These are phyloP conservation scores for Neurospora discreta DNA, from an alignment of 495 filamentous ascomycete species.

Conservation along the genomic window DNA sequence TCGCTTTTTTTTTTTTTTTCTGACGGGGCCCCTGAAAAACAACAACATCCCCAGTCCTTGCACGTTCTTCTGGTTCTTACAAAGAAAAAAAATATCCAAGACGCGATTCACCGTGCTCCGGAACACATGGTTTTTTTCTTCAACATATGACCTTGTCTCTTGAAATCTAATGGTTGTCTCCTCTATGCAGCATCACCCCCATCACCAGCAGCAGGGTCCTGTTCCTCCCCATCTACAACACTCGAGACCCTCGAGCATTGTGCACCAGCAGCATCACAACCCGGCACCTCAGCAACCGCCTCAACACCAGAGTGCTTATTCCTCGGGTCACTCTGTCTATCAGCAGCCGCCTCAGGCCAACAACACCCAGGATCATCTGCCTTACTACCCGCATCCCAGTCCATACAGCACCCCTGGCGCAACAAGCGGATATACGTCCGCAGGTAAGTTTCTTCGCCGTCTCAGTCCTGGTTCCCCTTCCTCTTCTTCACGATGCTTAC, in stretches of 20 bases:
- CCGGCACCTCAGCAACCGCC: constrained; percentile 32
- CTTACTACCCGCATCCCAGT: constrained; percentile 64
- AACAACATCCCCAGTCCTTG: constrained; percentile 25
- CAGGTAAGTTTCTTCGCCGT: constrained; percentile 49
- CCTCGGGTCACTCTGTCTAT: constrained; percentile 45
- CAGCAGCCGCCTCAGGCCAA: constrained; percentile 33
- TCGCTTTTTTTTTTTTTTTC: constrained; percentile 21
- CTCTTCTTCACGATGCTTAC: constrained; percentile 17
- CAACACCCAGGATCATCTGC: constrained; percentile 47
- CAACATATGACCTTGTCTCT: constrained; percentile 20
- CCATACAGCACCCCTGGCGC: constrained; percentile 64
- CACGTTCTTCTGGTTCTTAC: constrained; percentile 14
- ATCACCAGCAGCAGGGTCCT: constrained; percentile 47
- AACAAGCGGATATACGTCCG: constrained; percentile 62
- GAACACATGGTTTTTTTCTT: constrained; percentile 21
- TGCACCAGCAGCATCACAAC: constrained; percentile 54
- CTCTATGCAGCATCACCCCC: constrained; percentile 50
- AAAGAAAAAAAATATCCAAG: constrained; percentile 31
- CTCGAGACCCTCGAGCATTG: constrained; percentile 51
- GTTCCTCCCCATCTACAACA: constrained; percentile 48
- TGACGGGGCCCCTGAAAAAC: constrained; percentile 18
- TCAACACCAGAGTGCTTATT: constrained; percentile 48
- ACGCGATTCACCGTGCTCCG: constrained; percentile 25
- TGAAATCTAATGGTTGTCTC: constrained; percentile 39
- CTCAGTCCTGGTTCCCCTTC: not conserved